phyloP scores from a whole-genome alignment of 495 filamentous ascomycete species.

The Aspergillus baeticus region DNA sequence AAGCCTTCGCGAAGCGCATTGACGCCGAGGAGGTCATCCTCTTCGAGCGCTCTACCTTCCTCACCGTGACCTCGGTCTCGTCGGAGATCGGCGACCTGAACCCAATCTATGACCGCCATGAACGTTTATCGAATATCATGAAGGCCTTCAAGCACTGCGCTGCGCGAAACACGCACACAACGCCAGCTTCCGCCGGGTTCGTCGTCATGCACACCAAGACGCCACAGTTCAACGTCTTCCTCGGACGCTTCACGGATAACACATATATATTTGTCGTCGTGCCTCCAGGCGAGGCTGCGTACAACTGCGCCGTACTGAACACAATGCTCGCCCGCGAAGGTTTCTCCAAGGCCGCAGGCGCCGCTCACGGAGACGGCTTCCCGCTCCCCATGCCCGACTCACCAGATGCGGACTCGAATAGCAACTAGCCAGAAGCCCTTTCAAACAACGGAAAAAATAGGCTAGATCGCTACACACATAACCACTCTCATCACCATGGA shows the following conservation, averaged over 20 bases:
- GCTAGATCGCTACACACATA: too few species aligned
- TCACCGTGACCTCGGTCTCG: conserved; percentile 85
- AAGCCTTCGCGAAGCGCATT: conserved; percentile 72
- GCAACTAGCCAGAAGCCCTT: not conserved
- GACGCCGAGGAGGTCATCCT: conserved; percentile 92
- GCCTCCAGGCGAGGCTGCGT: conserved; percentile 81
- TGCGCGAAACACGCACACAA: conserved; percentile 53
- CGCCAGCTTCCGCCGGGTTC: conserved; percentile 56
- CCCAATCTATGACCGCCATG: conserved; percentile 87
- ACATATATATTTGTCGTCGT: conserved; percentile 92
- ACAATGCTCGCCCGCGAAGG: conserved; percentile 79
- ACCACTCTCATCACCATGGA: too few species aligned
- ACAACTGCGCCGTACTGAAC: conserved; percentile 86
- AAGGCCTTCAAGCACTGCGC: conserved; percentile 93
- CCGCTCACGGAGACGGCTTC: conserved; percentile 43
- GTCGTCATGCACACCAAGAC: conserved; percentile 67
- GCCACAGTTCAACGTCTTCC: conserved; percentile 83
- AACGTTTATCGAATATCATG: conserved; percentile 92
- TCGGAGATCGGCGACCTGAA: conserved; percentile 71
- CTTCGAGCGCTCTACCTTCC: conserved; percentile 93
- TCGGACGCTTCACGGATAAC: conserved; percentile 90
- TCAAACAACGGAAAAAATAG: not conserved
- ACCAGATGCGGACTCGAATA: conserved; percentile 24
- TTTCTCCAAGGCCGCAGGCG: conserved; percentile 55
- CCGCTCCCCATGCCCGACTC: conserved; percentile 39